Conservation (phyloP, 2,329 filamentous ascomycete genomes). For the Sporothrix mexicana region DNA sequence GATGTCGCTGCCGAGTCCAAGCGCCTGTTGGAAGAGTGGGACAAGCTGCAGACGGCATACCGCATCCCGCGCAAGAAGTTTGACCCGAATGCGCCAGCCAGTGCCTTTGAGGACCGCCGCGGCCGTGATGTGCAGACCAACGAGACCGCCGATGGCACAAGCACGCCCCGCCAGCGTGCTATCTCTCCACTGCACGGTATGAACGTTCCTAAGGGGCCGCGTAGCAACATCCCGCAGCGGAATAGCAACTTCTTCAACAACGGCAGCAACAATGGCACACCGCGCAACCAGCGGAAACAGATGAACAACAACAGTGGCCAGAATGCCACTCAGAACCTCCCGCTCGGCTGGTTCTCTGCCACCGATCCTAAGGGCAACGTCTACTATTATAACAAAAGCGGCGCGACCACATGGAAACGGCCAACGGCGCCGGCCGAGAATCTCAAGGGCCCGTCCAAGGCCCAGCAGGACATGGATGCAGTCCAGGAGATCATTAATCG, state of each 20-base stretch:
- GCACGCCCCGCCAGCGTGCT: constrained; percentile 19
- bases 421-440: constrained; percentile 74
- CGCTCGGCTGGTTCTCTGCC: constrained; percentile 84
- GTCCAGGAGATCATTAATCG: constrained; percentile 86
- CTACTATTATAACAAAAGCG: constrained; percentile 85
- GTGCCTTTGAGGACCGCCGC: constrained; percentile 66
- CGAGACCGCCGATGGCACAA: constrained; percentile 40
- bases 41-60: constrained; percentile 86
- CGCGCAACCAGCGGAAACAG: constrained; percentile 54
- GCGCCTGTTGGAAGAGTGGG: constrained; percentile 81
- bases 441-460: constrained; percentile 68
- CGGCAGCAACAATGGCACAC: constrained; percentile 49
- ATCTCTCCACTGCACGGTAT: constrained; percentile 51
- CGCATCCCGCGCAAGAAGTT: constrained; percentile 90
- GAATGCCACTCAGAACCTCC: constrained; percentile 53
- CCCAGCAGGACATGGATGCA: constrained; percentile 68
- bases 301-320: background rate
- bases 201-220: constrained; percentile 63
- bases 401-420: constrained; percentile 79
- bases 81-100: constrained; percentile 66
- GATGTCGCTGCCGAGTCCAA: constrained; percentile 74
- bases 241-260: constrained; percentile 56
- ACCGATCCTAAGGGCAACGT: constrained; percentile 71
- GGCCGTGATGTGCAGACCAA: constrained; percentile 56
- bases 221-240: constrained; percentile 63